These are phyloP conservation scores for Coprinopsis sp. DNA, from an alignment of 768 basidiomycete genomes.

Conservation along the genomic window DNA sequence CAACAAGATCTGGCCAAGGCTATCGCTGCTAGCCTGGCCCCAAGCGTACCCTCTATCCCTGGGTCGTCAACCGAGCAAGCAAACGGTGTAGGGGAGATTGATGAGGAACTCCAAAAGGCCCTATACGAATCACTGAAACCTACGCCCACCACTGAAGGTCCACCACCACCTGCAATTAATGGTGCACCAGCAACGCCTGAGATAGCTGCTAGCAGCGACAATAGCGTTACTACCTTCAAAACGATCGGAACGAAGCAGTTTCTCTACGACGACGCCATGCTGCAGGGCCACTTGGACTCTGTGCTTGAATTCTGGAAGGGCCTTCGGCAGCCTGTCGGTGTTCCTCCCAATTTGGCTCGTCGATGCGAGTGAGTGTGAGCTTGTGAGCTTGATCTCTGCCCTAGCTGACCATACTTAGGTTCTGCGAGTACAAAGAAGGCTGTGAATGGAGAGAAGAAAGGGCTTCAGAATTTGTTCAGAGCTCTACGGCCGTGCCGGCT, in stretches of 20 bases:
- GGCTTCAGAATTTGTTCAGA: constrained; percentile 32
- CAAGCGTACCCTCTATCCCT: not conserved
- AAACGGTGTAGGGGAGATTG: not conserved
- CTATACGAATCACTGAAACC: constrained; percentile 2
- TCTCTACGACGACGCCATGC: constrained; percentile 41
- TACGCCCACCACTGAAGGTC: not conserved
- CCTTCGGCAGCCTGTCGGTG: constrained; percentile 62
- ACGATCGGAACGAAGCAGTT: constrained; percentile 70
- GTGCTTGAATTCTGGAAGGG: constrained; percentile 78
- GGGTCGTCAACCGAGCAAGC: not conserved
- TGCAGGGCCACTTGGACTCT: constrained; percentile 50
- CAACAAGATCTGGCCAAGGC: constrained; percentile 14
- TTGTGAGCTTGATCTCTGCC: not conserved
- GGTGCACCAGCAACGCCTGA: not conserved
- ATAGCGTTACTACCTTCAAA: too few species aligned
- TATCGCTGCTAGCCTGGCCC: constrained; percentile 16
- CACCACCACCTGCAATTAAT: not conserved
- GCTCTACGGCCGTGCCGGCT: too few species aligned
- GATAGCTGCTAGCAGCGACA: constrained; percentile 17
- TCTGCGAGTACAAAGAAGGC: constrained; percentile 45
- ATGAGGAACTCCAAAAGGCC: constrained; percentile 3
- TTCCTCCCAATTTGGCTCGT: constrained; percentile 49
- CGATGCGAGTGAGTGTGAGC: constrained; percentile 59
- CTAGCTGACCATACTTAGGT: not conserved
- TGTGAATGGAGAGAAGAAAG: constrained; percentile 80